A percentile compares a stretch with the other conserved stretches of the same genome.
Evolutionary conservation across 208 protist genomes (phyloP).

Genomic region (Crithidia sp.): DNA sequence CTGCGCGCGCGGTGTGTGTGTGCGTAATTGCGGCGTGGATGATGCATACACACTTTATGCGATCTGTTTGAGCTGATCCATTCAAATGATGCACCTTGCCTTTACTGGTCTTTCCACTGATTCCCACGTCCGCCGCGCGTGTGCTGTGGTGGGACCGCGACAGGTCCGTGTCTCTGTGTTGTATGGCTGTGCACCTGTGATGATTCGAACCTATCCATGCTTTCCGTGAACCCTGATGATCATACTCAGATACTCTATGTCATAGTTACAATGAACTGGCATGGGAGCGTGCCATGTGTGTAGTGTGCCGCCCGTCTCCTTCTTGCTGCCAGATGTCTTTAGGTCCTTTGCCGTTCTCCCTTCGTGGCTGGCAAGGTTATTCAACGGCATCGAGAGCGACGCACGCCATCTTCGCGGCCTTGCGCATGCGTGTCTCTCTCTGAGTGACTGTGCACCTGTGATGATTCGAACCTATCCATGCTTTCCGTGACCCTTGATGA

Average conservation of each 20-base stretch:
- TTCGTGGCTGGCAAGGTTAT: too few relatives aligned
- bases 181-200: not conserved
- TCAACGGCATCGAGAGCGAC: too few relatives aligned
- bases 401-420: not conserved
- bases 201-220: constrained; percentile 32
- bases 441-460: too few relatives aligned
- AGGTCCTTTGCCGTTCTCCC: too few relatives aligned
- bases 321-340: too few relatives aligned
- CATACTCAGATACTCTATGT: constrained; percentile 21
- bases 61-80: constrained; percentile 38
- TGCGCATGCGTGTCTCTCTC: not conserved
- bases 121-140: not conserved
- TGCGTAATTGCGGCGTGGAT: not conserved
- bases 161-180: not conserved
- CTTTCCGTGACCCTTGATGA: too few relatives aligned
- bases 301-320: too few relatives aligned
- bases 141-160: not conserved
- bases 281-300: too few relatives aligned
- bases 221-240: constrained; percentile 31
- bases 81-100: constrained; percentile 24
- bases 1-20: not conserved
- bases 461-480: too few relatives aligned
- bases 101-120: constrained; percentile 19
- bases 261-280: constrained; percentile 27
- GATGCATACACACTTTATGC: constrained; percentile 23